Percentiles rank a stretch among this genome's conserved stretches.
Conservation (phyloP, 257 asterid genomes). For the Ehretia macrophylla region DNA sequence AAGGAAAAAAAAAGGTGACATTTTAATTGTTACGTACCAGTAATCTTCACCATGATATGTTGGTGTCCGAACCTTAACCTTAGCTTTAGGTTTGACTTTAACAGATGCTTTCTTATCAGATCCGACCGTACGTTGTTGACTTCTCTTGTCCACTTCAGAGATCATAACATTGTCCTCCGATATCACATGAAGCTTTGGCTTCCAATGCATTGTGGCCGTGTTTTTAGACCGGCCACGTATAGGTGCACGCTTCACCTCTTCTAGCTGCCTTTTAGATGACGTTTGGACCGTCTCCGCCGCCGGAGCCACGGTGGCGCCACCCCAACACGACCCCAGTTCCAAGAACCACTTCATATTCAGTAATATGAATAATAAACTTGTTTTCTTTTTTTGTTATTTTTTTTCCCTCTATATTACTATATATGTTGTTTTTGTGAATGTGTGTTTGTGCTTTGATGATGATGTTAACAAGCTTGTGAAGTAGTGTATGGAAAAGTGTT, state of each 20-base stretch:
- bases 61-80: slow-evolving; percentile 17
- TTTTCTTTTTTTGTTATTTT: too few relatives aligned
- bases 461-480: too few relatives aligned
- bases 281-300: slow-evolving; percentile 10
- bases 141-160: not conserved
- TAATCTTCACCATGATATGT: slow-evolving; percentile 17
- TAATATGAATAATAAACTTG: not conserved
- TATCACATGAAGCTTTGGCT: slow-evolving; percentile 43
- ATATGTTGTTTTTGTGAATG: too few relatives aligned
- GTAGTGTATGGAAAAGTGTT: too few relatives aligned
- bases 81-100: slow-evolving; percentile 17
- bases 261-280: not conserved
- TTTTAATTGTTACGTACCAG: slow-evolving; percentile 14
- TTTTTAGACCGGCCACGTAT: slow-evolving; percentile 11
- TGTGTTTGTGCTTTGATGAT: too few relatives aligned
- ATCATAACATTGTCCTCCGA: slow-evolving; percentile 31
- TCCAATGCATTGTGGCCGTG: slow-evolving; percentile 28
- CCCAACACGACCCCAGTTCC: slow-evolving; percentile 33
- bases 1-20: too few relatives aligned
- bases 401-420: too few relatives aligned
- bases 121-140: slow-evolving; percentile 7
- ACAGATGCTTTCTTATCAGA: not conserved
- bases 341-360: slow-evolving; percentile 32
- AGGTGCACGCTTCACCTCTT: slow-evolving; percentile 4
- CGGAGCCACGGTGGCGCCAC: slow-evolving; percentile 26